Evolutionary conservation across 345 rosid genomes (phyloP).

Genomic region (Lepidium africanum): DNA sequence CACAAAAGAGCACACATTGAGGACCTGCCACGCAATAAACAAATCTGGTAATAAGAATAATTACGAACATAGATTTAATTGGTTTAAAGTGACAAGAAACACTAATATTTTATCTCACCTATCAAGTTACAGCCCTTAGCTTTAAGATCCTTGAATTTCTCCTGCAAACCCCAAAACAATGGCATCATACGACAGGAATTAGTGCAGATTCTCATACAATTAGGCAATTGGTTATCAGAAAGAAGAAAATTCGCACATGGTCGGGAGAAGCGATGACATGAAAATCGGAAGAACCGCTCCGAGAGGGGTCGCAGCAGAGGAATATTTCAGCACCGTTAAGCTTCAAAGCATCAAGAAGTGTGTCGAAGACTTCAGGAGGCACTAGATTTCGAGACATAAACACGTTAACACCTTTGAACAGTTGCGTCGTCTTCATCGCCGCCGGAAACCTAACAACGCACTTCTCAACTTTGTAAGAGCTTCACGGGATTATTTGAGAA

Average conservation of each 20-base stretch:
- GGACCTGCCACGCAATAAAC: conserved; percentile 54
- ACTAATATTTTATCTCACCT: conserved; percentile 36
- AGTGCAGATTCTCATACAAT: not conserved
- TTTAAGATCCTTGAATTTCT: conserved; percentile 79
- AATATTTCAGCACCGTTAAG: conserved; percentile 75
- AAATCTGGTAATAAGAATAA: not conserved
- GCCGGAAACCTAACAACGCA: conserved; percentile 15
- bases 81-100: not conserved
- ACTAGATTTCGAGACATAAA: conserved; percentile 85
- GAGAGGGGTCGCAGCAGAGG: conserved; percentile 90
- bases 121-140: conserved; percentile 75
- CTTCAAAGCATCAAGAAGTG: conserved; percentile 77
- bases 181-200: not conserved
- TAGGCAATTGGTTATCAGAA: not conserved
- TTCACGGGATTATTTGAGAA: not conserved
- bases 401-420: conserved; percentile 65
- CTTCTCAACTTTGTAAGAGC: not conserved
- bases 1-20: conserved; percentile 81
- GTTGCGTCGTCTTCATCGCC: conserved; percentile 48
- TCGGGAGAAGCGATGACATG: conserved; percentile 77
- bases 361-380: conserved; percentile 80
- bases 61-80: not conserved
- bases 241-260: conserved; percentile 33
- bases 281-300: conserved; percentile 59
- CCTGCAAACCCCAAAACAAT: conserved; percentile 37